A percentile compares a stretch with the other conserved stretches of the same genome.
Evolutionary conservation across 306 rosid genomes (phyloP).

Genomic region (Pachyrhizus erosus): DNA sequence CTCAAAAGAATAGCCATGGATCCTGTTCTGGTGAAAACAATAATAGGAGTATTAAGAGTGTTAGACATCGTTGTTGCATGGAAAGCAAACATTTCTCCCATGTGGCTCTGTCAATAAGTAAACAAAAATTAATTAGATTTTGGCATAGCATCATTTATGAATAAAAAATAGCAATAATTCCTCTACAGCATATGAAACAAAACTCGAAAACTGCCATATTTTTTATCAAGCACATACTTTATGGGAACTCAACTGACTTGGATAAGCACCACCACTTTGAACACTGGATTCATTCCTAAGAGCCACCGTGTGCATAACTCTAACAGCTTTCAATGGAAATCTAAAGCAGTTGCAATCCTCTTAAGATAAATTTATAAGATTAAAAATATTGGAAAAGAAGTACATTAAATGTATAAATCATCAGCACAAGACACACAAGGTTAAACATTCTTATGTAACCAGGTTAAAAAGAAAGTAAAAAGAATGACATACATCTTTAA

Average conservation of each 20-base stretch:
- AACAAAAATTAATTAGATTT: constrained; percentile 34
- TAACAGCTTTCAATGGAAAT: constrained; percentile 93
- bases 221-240: constrained; percentile 53
- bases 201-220: constrained; percentile 21
- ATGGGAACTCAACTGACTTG: constrained; percentile 51
- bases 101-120: constrained; percentile 69
- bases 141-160: constrained; percentile 2
- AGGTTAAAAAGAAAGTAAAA: background rate
- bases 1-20: constrained; percentile 95
- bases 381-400: constrained; percentile 17
- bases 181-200: constrained; percentile 6
- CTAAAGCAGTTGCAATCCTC: constrained; percentile 54
- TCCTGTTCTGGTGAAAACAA: constrained; percentile 95
- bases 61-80: constrained; percentile 93
- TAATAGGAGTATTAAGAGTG: constrained; percentile 74
- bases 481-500: constrained; percentile 3
- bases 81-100: constrained; percentile 95
- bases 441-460: background rate
- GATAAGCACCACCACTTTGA: constrained; percentile 54
- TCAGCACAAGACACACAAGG: constrained; percentile 8
- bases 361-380: constrained; percentile 33
- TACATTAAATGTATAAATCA: constrained; percentile 11
- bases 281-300: constrained; percentile 77
- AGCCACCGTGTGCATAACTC: constrained; percentile 94
- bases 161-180: constrained; percentile 28